Percentiles rank a stretch among this genome's conserved stretches.
These are phyloP conservation scores for Dipodascus albidus DNA, from an alignment of 805 yeast genomes.

Conservation along the genomic window DNA sequence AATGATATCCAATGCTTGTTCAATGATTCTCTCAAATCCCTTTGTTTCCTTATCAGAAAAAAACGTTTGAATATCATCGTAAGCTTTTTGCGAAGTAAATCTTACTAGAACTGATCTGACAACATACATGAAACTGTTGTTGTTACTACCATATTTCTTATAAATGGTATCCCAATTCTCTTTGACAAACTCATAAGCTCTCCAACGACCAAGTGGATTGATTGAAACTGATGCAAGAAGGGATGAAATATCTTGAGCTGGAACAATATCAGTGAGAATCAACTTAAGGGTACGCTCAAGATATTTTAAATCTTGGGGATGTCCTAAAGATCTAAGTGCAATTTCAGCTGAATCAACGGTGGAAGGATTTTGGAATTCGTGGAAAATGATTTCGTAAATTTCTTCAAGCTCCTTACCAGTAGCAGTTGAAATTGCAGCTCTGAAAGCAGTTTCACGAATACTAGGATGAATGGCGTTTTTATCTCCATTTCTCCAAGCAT, in stretches of 20 bases:
- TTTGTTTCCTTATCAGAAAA: slow-evolving; percentile 36
- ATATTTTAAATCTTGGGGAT: slow-evolving; percentile 40
- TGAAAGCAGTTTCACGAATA: slow-evolving; percentile 54
- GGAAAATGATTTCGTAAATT: slow-evolving; percentile 39
- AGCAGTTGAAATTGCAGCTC: slow-evolving; percentile 42
- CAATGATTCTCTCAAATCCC: slow-evolving; percentile 32
- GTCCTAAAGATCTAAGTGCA: slow-evolving; percentile 62
- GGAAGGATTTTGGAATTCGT: slow-evolving; percentile 43
- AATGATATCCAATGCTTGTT: slow-evolving; percentile 44
- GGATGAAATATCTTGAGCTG: slow-evolving; percentile 58
- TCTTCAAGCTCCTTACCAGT: slow-evolving; percentile 49
- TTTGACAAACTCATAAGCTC: slow-evolving; percentile 42
- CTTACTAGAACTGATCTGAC: slow-evolving; percentile 51
- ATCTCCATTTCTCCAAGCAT: slow-evolving; percentile 48
- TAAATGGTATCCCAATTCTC: slow-evolving; percentile 60
- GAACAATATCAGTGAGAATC: slow-evolving; percentile 47
- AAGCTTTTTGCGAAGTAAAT: slow-evolving; percentile 45
- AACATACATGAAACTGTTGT: slow-evolving; percentile 68
- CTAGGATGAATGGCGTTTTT: slow-evolving; percentile 62
- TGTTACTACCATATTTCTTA: slow-evolving; percentile 66
- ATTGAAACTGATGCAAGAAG: slow-evolving; percentile 70
- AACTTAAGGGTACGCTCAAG: slow-evolving; percentile 44
- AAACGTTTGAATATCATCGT: slow-evolving; percentile 39
- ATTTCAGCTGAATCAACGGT: slow-evolving; percentile 56
- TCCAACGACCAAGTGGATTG: slow-evolving; percentile 36